Base-by-base conservation (phyloP, 2,329 filamentous ascomycete species). In the Exophiala phaeomuriformis region DNA sequence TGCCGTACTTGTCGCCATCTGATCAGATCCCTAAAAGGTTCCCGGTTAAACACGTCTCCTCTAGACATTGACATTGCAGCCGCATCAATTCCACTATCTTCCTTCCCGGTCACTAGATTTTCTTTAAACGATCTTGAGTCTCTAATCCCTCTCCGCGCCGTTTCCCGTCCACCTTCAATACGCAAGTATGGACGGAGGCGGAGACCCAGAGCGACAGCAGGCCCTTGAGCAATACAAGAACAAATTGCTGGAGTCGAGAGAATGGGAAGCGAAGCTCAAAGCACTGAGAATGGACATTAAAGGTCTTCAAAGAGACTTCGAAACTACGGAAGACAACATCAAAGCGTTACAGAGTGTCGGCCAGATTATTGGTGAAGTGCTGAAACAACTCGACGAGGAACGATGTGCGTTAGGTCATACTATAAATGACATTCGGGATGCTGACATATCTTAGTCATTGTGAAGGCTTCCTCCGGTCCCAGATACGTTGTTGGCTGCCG, bases 231-330 rank as follows among this genome's bases (percentile, higher is more conserved):
- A 84, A 55, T 91, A 89, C 77, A 88, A 88, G 70, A 75, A 78
- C 58, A 90, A 88, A 76, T 80, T 91, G 65, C 80, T 96, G 67
- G 91, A 98, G 73, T 95, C 94, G 65, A 83, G 94, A 73, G 93
- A 98, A 79, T 97, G 90, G 90, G 94, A 98, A 73, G 86, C 91
- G 49, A 98, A 97, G 79, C 82, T 98, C 58, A 98, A 97, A 77
- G 82, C 85, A 49, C 77, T 98, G 65, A 88, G 93, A 59, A 77
- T 95, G 73, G 93, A 96, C 64, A 96, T 98, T 72, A 98, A 97
- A 77, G 89, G 86, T 56, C 75, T 97, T 51, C 89, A 95, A 70
- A 90, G 87, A 68, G 90, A 97, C 66, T 98, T 90, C 67, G 91
- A 98, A 71, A 84, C 91, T 63, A 97, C 93, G 50, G 93, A 98